These are phyloP conservation scores for Kurtzmaniella natalensis DNA, from an alignment of 1,139 yeast genomes.

Conservation along the genomic window DNA sequence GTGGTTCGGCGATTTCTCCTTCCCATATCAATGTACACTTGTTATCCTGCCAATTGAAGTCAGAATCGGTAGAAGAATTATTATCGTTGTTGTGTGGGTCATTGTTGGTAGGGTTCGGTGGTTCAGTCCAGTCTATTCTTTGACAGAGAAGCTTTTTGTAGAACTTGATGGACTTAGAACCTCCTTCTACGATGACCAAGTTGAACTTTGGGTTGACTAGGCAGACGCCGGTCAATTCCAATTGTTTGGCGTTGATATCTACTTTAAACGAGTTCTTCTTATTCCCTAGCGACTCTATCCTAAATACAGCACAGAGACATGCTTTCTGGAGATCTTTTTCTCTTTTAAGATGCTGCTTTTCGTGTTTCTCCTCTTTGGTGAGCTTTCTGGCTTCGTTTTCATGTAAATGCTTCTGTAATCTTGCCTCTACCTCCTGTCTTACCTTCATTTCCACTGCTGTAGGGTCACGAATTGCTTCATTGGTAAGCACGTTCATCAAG, in stretches of 20 bases:
- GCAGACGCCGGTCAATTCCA: slow-evolving; percentile 59
- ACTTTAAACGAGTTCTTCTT: slow-evolving; percentile 70
- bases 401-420: slow-evolving; percentile 57
- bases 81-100: no score
- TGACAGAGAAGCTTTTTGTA: slow-evolving; percentile 58
- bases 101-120: slow-evolving; percentile 25
- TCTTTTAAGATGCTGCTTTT: slow-evolving; percentile 46
- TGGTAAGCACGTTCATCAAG: slow-evolving; percentile 78
- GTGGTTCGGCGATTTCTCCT: slow-evolving; percentile 55
- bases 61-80: slow-evolving; percentile 10
- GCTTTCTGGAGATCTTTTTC: slow-evolving; percentile 45
- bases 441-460: slow-evolving; percentile 80
- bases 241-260: slow-evolving; percentile 74
- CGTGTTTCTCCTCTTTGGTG: slow-evolving; percentile 51
- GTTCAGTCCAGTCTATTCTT: slow-evolving; percentile 69
- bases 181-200: slow-evolving; percentile 72
- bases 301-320: slow-evolving; percentile 54
- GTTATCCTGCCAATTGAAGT: slow-evolving; percentile 42
- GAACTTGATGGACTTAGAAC: slow-evolving; percentile 52
- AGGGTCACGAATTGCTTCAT: slow-evolving; percentile 87
- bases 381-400: slow-evolving; percentile 61
- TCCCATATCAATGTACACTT: slow-evolving; percentile 65
- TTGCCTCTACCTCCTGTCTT: slow-evolving; percentile 58
- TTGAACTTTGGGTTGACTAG: slow-evolving; percentile 41
- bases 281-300: slow-evolving; percentile 49